These are phyloP conservation scores for Nakazawaea sp. DNA, from an alignment of 805 yeast genomes.

Conservation along the genomic window DNA sequence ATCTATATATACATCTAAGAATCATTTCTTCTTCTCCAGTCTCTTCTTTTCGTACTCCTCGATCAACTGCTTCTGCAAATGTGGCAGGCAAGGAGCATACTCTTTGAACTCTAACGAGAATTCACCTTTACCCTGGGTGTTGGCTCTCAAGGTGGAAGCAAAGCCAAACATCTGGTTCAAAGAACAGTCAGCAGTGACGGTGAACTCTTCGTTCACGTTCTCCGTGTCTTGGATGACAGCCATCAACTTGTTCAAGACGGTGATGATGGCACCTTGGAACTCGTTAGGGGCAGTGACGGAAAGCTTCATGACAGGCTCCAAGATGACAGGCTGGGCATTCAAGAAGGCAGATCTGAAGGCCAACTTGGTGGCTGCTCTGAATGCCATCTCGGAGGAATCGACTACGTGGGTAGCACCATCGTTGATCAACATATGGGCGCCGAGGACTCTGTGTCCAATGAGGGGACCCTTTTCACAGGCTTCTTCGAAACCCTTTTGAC, in stretches of 20 bases:
- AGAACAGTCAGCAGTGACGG: slow-evolving; percentile 92
- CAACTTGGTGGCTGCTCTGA: slow-evolving; percentile 84
- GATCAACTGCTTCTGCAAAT: slow-evolving; percentile 82
- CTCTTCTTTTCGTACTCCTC: slow-evolving; percentile 70
- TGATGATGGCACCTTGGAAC: slow-evolving; percentile 91
- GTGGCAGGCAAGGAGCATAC: slow-evolving; percentile 86
- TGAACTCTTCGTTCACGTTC: slow-evolving; percentile 90
- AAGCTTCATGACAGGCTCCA: slow-evolving; percentile 96
- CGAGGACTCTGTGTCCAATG: slow-evolving; percentile 89
- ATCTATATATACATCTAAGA: slow-evolving; percentile 1
- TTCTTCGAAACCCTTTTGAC: slow-evolving; percentile 94
- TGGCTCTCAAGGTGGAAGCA: slow-evolving; percentile 91
- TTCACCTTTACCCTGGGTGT: slow-evolving; percentile 98
- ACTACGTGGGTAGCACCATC: slow-evolving; percentile 98
- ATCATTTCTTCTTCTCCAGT: slow-evolving; percentile 24
- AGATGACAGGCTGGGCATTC: slow-evolving; percentile 75
- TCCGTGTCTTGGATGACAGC: slow-evolving; percentile 94
- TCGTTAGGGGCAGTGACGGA: slow-evolving; percentile 92
- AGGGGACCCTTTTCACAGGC: slow-evolving; percentile 94
- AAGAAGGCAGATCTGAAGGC: slow-evolving; percentile 91
- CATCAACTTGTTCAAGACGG: slow-evolving; percentile 82
- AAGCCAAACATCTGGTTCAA: slow-evolving; percentile 94
- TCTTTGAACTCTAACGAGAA: slow-evolving; percentile 91
- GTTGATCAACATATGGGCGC: slow-evolving; percentile 86
- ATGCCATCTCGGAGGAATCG: slow-evolving; percentile 93